A percentile compares a stretch with the other conserved stretches of the same genome.
phyloP scores from a whole-genome alignment of 2,329 filamentous ascomycete species.

The Hymenoscyphus infarciens region DNA sequence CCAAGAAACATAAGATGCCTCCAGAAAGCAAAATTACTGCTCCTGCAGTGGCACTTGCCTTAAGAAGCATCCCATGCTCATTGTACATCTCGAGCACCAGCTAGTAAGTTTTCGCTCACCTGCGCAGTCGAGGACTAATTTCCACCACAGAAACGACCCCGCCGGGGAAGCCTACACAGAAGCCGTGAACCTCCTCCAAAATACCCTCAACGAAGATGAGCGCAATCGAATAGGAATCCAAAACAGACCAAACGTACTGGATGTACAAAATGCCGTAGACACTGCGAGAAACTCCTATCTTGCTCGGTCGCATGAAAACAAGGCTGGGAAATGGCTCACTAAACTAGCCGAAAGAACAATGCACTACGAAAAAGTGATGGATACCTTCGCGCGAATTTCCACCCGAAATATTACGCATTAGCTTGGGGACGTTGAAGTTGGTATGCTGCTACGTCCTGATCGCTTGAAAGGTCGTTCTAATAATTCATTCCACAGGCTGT shows the following conservation, averaged over 20 bases:
- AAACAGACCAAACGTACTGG: not conserved
- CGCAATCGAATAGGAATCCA: not conserved
- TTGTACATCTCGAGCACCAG: not conserved
- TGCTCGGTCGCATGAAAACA: not conserved
- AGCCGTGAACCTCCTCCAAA: not conserved
- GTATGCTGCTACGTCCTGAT: no score
- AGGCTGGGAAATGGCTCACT: not conserved
- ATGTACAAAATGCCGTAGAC: not conserved
- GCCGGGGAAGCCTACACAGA: not conserved
- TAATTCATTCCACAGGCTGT: conserved; percentile 3
- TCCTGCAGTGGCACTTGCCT: no score
- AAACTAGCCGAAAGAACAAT: not conserved
- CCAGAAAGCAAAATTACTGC: no score
- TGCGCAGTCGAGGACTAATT: not conserved
- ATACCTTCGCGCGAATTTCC: conserved; percentile 10
- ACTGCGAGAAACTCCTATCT: not conserved
- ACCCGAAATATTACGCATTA: conserved; percentile 18
- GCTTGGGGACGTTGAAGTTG: conserved; percentile 20
- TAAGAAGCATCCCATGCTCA: no score
- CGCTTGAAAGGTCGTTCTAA: no score
- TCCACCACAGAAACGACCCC: not conserved
- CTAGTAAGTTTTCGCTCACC: not conserved
- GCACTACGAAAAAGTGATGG: conserved; percentile 13
- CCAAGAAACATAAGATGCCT: no score
- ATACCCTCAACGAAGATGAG: not conserved